Evolutionary conservation across 176 grass and related monocot genomes (phyloP), one percentile per base, ranked within the genome.

Genomic region (Phoenix roebelenii): DNA sequence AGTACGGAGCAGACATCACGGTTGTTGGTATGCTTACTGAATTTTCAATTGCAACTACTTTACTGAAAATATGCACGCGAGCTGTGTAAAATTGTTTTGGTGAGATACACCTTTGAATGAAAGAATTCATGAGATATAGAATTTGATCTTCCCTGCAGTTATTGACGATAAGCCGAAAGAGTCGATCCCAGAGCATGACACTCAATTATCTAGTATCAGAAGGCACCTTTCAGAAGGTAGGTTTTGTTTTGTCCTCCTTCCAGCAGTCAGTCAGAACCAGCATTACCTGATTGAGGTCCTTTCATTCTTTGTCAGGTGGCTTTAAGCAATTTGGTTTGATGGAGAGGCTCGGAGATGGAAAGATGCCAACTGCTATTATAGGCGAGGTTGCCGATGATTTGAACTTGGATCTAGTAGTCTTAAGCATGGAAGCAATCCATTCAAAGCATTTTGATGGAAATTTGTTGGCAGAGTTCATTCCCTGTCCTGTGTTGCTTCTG

Each of bases 221-320:
- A 92, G 88, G 88, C 84, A 98, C 53, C 93, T 98, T 66, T 98
- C 93, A 22, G 88, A 98, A 98, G 93, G 93, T 98, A 49, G 5
- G 16, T 26, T 3, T 54, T 60, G 5, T 28, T 18, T 9, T 23
- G 18, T 60, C 5, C 35, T n/a, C 23, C 35, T 39, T 39, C 7
- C 35, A 39, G 35, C 9, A 39, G 1, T 39, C 9, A 39, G 1
- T 39, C 9, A 39, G 2, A 50, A 14, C 23, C 10, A 17, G 22
- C 30, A 32, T 51, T 51, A 22, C 4, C 51, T 49, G 14, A 7
- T 17, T 49, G 22, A 51, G 19, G 18, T 24, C 2, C 3, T 79
- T n/a, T 18, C 58, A 73, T 20, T 61, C 4, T 12, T 58, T 15
- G 49, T 4, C 70, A 98, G 93, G 93, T 66, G 93, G 93, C 61